Evolutionary conservation across 2,329 filamentous ascomycete species (phyloP), one percentile per base, ranked within the genome.

Genomic region (Myriosclerotinia scirpicola): DNA sequence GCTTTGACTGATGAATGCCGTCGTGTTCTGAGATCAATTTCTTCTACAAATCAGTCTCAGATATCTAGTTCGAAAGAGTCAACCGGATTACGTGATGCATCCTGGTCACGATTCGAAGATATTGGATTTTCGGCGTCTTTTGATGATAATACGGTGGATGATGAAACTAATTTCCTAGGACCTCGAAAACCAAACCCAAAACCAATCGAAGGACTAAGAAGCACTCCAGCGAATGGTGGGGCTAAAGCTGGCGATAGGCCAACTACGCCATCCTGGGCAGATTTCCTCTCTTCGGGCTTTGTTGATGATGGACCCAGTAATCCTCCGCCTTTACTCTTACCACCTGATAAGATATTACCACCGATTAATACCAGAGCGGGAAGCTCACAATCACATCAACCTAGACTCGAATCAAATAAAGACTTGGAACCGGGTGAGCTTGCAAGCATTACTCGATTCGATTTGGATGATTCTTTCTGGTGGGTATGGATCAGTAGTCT

Each of bases 401-500:
- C 90, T 54, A 85, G 87, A 67, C 80, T 92, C n/a, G 88, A 93
- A 71, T 84, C 83, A 17, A 87, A 91, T 64, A 79, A 79, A 34
- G 82, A 86, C 52, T 82, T 97, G 0, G 93, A 97, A 71, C 95
- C 94, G 0, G 95, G 93, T 62, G 95, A 99, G 82, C 84, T 99
- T 67, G 95, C 95, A 40, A 98, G 93, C 76, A 97, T 99, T 75
- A 90, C 86, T 34, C 85, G 85, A 48, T 86, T 98, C 67, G 89
- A 95, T 69, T 83, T 99, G 6, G 95, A 99, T 73, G 94, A 98
- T 77, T 90, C 93, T 1, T 99, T 99, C 78, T 99, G 95, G 95
- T 98, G 95, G 94, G 95, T 98, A 5, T 99, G 95, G 95, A 98
- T 99, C 84, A 96, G 88, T 73, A 98, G 94, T 82, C 81, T 99